Evolutionary conservation across 2,329 filamentous ascomycete species (phyloP).

Genomic region (Xylaria sp.): DNA sequence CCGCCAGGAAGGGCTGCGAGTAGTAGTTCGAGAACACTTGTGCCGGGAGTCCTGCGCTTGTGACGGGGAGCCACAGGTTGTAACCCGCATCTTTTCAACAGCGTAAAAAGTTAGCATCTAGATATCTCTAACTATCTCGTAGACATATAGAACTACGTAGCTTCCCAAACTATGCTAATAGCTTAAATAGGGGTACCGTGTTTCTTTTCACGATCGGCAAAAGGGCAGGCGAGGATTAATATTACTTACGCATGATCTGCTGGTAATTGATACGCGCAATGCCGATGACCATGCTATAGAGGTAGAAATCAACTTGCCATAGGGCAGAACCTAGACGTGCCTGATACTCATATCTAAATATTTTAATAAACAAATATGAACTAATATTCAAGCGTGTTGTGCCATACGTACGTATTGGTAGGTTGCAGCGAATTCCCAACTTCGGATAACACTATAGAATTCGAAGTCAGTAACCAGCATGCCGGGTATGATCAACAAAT

Average conservation of each 20-base stretch:
- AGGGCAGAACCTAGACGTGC: conserved; percentile 50
- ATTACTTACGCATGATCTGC: conserved; percentile 50
- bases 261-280: conserved; percentile 52
- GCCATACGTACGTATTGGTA: conserved; percentile 39
- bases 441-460: conserved; percentile 47
- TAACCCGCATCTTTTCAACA: conserved; percentile 35
- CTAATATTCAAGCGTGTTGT: background rate
- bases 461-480: conserved; percentile 4
- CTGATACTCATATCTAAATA: conserved; percentile 46
- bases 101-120: conserved; percentile 7
- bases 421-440: conserved; percentile 51
- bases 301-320: conserved; percentile 53
- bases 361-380: background rate
- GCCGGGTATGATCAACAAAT: background rate
- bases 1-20: conserved; percentile 51
- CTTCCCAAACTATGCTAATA: no score
- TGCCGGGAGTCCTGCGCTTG: conserved; percentile 44
- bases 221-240: background rate
- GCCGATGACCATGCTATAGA: conserved; percentile 51
- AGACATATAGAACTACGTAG: no score
- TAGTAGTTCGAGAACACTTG: conserved; percentile 53
- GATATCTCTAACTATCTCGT: no score
- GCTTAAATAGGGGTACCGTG: no score
- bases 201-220: background rate
- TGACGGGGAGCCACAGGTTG: conserved; percentile 40